These are phyloP conservation scores for Parascedosporium putredinis DNA, from an alignment of 2,329 filamentous ascomycete species.

Conservation along the genomic window DNA sequence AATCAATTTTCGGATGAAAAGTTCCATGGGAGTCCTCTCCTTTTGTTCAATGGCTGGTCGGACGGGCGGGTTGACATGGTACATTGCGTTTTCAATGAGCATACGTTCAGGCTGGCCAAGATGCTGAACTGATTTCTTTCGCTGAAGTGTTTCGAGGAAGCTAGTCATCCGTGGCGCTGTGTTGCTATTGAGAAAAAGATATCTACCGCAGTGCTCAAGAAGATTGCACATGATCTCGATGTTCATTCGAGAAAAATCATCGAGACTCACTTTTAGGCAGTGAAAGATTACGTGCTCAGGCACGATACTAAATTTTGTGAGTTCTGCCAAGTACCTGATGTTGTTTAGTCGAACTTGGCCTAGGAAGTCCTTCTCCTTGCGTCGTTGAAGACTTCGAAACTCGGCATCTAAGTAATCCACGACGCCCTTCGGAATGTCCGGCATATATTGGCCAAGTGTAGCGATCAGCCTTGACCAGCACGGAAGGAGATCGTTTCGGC, in stretches of 20 bases:
- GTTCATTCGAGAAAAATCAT: slow-evolving; percentile 98
- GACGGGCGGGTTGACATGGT: slow-evolving; percentile 93
- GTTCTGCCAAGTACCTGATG: slow-evolving; percentile 91
- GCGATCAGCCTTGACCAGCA: slow-evolving; percentile 88
- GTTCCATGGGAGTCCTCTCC: slow-evolving; percentile 83
- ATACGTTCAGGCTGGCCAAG: slow-evolving; percentile 93
- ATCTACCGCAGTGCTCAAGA: slow-evolving; percentile 91
- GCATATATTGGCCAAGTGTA: slow-evolving; percentile 86
- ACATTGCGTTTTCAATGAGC: slow-evolving; percentile 96
- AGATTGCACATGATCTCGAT: slow-evolving; percentile 97
- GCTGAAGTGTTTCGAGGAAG: slow-evolving; percentile 87
- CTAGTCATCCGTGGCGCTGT: slow-evolving; percentile 88
- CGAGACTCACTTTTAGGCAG: slow-evolving; percentile 91
- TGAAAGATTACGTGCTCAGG: slow-evolving; percentile 98
- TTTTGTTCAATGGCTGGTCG: slow-evolving; percentile 93
- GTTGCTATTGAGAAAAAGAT: slow-evolving; percentile 83
- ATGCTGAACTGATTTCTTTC: slow-evolving; percentile 93
- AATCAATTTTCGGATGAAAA: slow-evolving; percentile 85
- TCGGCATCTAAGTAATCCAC: slow-evolving; percentile 92
- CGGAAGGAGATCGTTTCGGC: slow-evolving; percentile 80
- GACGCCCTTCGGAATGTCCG: slow-evolving; percentile 83
- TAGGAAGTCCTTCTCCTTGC: slow-evolving; percentile 95
- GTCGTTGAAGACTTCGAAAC: slow-evolving; percentile 89
- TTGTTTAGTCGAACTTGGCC: slow-evolving; percentile 90
- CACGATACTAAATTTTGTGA: slow-evolving; percentile 96